Evolutionary conservation across 495 filamentous ascomycete species (phyloP), one percentile per base, ranked within the genome.

Genomic region (Sabuloglossum arenarium): DNA sequence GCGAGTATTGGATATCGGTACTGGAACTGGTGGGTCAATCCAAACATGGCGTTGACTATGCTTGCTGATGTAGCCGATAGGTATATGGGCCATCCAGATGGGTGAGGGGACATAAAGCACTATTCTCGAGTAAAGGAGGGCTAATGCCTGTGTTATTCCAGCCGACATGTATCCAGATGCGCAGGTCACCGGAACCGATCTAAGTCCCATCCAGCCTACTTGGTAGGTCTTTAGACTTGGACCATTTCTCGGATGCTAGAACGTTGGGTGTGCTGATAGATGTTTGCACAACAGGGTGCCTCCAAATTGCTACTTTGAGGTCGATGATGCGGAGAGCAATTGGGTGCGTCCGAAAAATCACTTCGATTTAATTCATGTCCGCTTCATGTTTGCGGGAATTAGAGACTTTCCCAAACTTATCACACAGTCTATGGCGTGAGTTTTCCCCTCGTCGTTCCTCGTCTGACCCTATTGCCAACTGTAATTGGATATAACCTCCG

Each of bases 341-440:
- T 68, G 66, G 66, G 65, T 59, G 25, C 59, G 59, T 3, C 34
- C 55, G 55, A 55, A 52, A 14, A 61, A 69, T 45, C 53, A 45
- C 1, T 66, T 67, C 52, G 67, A 69, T 56, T 56, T 66, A n/a
- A 65, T 69, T 49, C 67, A 68, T 58, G 61, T 62, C 47, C 63
- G 66, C 21, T 58, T 58, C 43, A 58, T 69, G 61, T 57, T 57
- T 42, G 62, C 60, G 12, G 34, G 59, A 28, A 63, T 69, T n/a
- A 59, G 28, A 23, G 67, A 67, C 55, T 69, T 64, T 64, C 42
- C 46, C 1, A 43, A 56, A 14, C 55, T 70, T 45, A 63, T 67
- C 31, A 21, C 53, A 16, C 64, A 69, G 62, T 67, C 67, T 55
- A 49, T 49, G 45, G n/a, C 5, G 45, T 49, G 6, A 24, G 45